phyloP scores from a whole-genome alignment of 495 filamentous ascomycete genomes.

The Podospora australis region DNA sequence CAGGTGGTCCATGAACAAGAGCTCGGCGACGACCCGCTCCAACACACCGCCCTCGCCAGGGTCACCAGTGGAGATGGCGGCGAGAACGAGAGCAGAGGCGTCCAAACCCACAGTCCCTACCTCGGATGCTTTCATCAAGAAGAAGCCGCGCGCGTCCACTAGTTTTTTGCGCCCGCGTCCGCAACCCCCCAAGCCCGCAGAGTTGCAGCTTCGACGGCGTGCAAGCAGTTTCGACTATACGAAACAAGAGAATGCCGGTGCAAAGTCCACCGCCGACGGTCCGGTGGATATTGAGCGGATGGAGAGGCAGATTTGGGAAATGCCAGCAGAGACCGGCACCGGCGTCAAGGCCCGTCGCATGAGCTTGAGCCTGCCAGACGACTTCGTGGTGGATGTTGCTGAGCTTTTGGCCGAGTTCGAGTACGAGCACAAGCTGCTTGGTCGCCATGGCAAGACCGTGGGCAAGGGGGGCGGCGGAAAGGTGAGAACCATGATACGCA shows the following conservation, averaged over 20 bases:
- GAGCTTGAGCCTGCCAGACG: conserved; percentile 56
- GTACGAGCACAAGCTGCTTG: conserved; percentile 51
- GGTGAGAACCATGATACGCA: conserved; percentile 61
- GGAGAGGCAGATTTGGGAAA: conserved; percentile 40
- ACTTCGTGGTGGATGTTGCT: conserved; percentile 56
- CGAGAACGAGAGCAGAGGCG: conserved; percentile 23
- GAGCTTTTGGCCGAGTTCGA: conserved; percentile 56
- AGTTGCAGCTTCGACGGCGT: conserved; percentile 21
- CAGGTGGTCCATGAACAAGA: conserved; percentile 43
- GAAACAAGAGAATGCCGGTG: conserved; percentile 13
- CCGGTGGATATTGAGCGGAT: conserved; percentile 17
- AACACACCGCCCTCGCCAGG: conserved; percentile 48
- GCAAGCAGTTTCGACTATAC: conserved; percentile 33
- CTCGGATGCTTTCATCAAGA: conserved; percentile 34
- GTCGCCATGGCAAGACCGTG: conserved; percentile 55
- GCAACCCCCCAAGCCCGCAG: conserved; percentile 15
- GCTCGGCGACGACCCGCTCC: conserved; percentile 43
- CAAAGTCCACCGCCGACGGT: background rate
- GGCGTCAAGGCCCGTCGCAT: conserved; percentile 61
- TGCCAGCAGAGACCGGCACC: conserved; percentile 52
- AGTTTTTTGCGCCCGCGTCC: conserved; percentile 39
- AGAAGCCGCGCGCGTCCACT: conserved; percentile 43
- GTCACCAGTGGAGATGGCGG: conserved; percentile 33
- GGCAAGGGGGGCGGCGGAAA: conserved; percentile 69
- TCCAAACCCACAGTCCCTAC: conserved; percentile 32